Evolutionary conservation across 2,329 filamentous ascomycete genomes (phyloP).

Genomic region (Fusarium sp.): DNA sequence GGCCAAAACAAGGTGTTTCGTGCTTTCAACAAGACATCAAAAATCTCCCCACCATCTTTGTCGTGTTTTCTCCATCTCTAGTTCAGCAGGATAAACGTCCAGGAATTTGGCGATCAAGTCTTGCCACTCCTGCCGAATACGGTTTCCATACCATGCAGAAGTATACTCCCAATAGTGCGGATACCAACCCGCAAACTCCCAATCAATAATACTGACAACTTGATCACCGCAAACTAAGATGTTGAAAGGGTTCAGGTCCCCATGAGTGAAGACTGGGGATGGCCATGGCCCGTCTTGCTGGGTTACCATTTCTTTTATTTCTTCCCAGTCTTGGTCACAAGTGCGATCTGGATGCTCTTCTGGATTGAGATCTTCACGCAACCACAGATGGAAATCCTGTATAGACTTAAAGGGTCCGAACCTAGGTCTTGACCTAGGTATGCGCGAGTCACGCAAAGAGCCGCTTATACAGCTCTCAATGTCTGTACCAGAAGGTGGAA

Average conservation of each 20-base stretch:
- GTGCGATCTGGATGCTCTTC: slow-evolving; percentile 34
- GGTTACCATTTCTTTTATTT: slow-evolving; percentile 52
- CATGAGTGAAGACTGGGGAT: background rate
- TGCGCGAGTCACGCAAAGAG: slow-evolving; percentile 49
- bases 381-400: slow-evolving; percentile 52
- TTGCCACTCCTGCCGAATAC: slow-evolving; percentile 1
- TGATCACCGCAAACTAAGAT: background rate
- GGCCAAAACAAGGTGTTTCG: no score
- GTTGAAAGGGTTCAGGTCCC: background rate
- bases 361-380: slow-evolving; percentile 48
- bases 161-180: slow-evolving; percentile 12
- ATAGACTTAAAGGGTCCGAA: slow-evolving; percentile 53
- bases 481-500: slow-evolving; percentile 23
- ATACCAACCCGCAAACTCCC: background rate
- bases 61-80: slow-evolving; percentile 15
- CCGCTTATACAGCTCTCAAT: slow-evolving; percentile 48
- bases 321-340: slow-evolving; percentile 45
- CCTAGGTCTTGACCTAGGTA: slow-evolving; percentile 32
- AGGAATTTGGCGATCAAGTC: background rate
- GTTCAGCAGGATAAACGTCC: background rate
- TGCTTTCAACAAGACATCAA: no score
- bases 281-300: no score
- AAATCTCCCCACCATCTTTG: no score
- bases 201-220: background rate
- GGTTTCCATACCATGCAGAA: background rate